Evolutionary conservation across 805 yeast species (phyloP).

Genomic region (Candida xyloterini): DNA sequence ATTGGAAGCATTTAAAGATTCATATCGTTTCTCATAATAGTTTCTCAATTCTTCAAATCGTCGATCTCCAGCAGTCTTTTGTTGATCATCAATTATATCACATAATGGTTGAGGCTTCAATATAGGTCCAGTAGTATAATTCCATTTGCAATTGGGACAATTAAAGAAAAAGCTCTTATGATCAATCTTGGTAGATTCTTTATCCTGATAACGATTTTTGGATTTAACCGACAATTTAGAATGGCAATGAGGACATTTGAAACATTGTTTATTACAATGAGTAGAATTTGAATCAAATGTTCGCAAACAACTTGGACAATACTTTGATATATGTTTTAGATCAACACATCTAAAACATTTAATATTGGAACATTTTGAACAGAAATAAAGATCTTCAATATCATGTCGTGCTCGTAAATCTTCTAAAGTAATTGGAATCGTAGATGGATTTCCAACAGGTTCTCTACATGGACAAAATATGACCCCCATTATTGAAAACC

Average conservation of each 20-base stretch:
- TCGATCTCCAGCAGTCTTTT: conserved; percentile 5
- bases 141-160: conserved; percentile 38
- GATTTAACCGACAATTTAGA: conserved; percentile 19
- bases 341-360: conserved; percentile 30
- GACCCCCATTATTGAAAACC: conserved; percentile 1
- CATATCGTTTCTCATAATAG: conserved; percentile 19
- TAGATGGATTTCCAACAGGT: background rate
- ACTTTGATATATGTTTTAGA: conserved; percentile 20
- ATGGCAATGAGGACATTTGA: conserved; percentile 34
- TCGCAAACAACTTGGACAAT: conserved; percentile 30
- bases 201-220: conserved; percentile 11
- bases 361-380: conserved; percentile 27
- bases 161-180: conserved; percentile 38
- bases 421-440: conserved; percentile 12
- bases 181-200: conserved; percentile 10
- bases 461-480: conserved; percentile 19
- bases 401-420: conserved; percentile 20
- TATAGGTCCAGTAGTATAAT: conserved; percentile 36
- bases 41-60: conserved; percentile 15
- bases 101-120: conserved; percentile 41
- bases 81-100: conserved; percentile 26
- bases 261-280: conserved; percentile 33
- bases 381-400: conserved; percentile 23
- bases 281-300: conserved; percentile 6
- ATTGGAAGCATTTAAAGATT: conserved; percentile 13